Conservation (phyloP, 2,329 filamentous ascomycete genomes). For the Plectosphaerella sp. region DNA sequence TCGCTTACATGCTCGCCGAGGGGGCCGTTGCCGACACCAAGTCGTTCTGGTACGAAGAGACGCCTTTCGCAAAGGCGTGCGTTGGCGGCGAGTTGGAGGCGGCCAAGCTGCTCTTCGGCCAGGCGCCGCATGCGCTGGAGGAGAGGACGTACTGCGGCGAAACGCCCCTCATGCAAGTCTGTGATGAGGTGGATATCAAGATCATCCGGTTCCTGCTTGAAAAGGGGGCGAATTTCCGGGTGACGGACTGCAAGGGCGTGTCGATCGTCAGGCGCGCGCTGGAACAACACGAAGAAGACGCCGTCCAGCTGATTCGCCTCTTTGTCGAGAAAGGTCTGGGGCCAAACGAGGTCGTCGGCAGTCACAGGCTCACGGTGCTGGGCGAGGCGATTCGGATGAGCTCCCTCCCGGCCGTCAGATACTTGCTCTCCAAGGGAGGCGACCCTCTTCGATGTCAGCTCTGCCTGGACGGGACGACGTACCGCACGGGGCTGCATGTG, state of each 20-base stretch:
- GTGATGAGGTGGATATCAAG: conserved; percentile 5
- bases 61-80: conserved; percentile 14
- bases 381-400: conserved; percentile 11
- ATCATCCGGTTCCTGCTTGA: conserved; percentile 14
- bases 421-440: conserved; percentile 15
- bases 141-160: conserved; percentile 2
- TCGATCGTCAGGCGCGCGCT: conserved; percentile 11
- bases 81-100: conserved; percentile 7
- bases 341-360: conserved; percentile 10
- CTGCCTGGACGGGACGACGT: conserved; percentile 3
- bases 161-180: conserved; percentile 14
- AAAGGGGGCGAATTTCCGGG: conserved; percentile 12
- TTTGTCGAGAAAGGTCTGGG: conserved; percentile 14
- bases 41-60: conserved; percentile 10
- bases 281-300: neutral
- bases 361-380: conserved; percentile 11
- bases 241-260: neutral
- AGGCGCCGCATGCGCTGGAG: conserved; percentile 14
- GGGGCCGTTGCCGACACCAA: conserved; percentile 11
- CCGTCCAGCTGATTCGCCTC: conserved; percentile 9
- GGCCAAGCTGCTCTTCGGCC: conserved; percentile 12
- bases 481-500: conserved; percentile 13
- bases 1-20: conserved; percentile 13
- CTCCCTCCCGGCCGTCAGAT: conserved; percentile 10
- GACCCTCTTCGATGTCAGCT: conserved; percentile 13